Base-by-base conservation (phyloP, 129 eudicot genomes). In the Flaveria ramosissima region DNA sequence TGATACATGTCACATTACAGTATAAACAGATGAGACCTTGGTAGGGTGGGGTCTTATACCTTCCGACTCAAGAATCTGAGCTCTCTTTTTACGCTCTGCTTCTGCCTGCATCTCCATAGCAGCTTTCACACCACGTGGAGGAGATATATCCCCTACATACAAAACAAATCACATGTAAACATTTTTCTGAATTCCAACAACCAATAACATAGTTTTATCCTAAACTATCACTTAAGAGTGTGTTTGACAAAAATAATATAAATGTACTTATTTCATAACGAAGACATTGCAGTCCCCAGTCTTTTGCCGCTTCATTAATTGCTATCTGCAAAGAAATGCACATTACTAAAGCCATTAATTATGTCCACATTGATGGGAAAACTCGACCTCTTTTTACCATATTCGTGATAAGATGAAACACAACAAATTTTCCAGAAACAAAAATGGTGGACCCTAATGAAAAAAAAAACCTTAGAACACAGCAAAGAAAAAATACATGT, bases 71-170 rank as follows among this genome's bases (percentile, higher is more conserved):
- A 95, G 48, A 75, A 95, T 81, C 80, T 85, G 92, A 73, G 99
- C 99, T 85, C 99, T 88, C 84, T 86, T 95, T 75, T 85, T 95
- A 67, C 99, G 95, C 79, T 95, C 99, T 45, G 99, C 99, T 85
- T 95, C 99, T 14, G 97, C 99, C 84, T 91, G 99, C 97, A 92
- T 87, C 84, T 91, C 99, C 99, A 95, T 95, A 68, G 96, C 97
- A 9, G 85, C 96, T 80, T 84, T 92, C 1, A 95, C 89, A 50
- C 92, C 96, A 15, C 76, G 85, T n/a, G 99, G 99, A 79, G 99
- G 99, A 85, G 96, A 86, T 64, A 95, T 95, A 83, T 95, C 99
- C 97, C 88, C 99, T 95, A 62, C 17, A 77, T 24, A 53, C 13
- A 47, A 52, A 73, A 68, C 1, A 74, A 11, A 46, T 15, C 39